Percentiles rank a stretch among this genome's conserved stretches.
Conservation (phyloP, 768 basidiomycete species). For the Kwoniella sp. region DNA sequence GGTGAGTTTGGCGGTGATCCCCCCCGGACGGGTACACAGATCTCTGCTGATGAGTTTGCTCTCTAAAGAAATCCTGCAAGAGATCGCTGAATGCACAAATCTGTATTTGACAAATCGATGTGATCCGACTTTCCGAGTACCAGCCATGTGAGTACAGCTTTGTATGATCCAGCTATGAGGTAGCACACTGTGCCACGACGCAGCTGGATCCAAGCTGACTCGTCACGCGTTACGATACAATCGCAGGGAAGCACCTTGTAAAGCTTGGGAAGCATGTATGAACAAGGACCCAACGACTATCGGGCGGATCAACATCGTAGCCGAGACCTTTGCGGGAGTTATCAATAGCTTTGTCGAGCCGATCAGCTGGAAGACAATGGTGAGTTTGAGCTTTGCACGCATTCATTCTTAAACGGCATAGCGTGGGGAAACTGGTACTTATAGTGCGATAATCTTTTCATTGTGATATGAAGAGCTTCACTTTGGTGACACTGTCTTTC, state of each 20-base stretch:
- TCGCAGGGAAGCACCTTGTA: slow-evolving; percentile 69
- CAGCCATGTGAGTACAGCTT: slow-evolving; percentile 67
- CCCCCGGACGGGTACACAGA: too few species aligned
- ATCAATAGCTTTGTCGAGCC: slow-evolving; percentile 96
- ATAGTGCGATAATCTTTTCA: too few species aligned
- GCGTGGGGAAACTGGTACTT: too few species aligned
- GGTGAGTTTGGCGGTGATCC: slow-evolving; percentile 66
- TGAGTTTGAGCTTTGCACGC: too few species aligned
- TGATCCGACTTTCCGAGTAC: slow-evolving; percentile 67
- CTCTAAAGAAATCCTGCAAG: slow-evolving; percentile 76
- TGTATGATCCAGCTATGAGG: background rate
- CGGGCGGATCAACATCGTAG: slow-evolving; percentile 84
- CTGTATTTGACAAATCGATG: slow-evolving; percentile 83
- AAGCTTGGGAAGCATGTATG: slow-evolving; percentile 92
- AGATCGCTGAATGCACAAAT: slow-evolving; percentile 81
- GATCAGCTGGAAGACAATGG: slow-evolving; percentile 96
- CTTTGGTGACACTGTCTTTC: slow-evolving; percentile 52
- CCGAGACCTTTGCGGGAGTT: slow-evolving; percentile 93
- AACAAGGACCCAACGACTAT: slow-evolving; percentile 86
- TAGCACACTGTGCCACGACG: too few species aligned
- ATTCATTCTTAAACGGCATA: too few species aligned
- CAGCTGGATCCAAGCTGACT: too few species aligned
- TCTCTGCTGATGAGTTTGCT: background rate
- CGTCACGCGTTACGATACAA: background rate
- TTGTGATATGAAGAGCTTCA: slow-evolving; percentile 55